Percentiles rank a stretch among this genome's conserved stretches.
Conservation (phyloP, 495 filamentous ascomycete genomes). For the Neurospora sp. region DNA sequence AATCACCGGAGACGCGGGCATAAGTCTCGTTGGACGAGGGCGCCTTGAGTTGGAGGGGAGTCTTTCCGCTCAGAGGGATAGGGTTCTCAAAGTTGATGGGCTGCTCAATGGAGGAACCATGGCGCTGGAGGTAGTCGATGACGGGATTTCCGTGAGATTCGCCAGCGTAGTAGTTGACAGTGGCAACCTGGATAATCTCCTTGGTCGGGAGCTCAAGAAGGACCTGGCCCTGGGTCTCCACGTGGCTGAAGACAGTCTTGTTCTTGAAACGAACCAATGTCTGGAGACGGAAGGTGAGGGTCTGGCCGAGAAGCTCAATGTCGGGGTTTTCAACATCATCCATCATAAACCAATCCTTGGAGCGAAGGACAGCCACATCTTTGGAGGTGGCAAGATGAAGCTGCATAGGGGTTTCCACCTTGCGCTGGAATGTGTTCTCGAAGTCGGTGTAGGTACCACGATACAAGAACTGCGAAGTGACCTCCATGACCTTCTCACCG, state of each 20-base stretch:
- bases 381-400: conserved; percentile 75
- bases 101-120: conserved; percentile 90
- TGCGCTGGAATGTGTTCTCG: conserved; percentile 97
- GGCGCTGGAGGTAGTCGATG: conserved; percentile 86
- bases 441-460: conserved; percentile 86
- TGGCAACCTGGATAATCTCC: conserved; percentile 91
- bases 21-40: conserved; percentile 98
- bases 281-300: conserved; percentile 90
- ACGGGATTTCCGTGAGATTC: conserved; percentile 91
- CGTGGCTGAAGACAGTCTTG: conserved; percentile 81
- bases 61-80: conserved; percentile 90
- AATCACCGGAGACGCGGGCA: conserved; percentile 93
- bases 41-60: conserved; percentile 72
- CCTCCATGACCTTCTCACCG: conserved; percentile 89
- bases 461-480: conserved; percentile 96
- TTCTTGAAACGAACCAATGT: conserved; percentile 91
- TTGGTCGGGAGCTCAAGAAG: conserved; percentile 93
- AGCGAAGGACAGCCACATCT: conserved; percentile 86
- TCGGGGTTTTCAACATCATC: conserved; percentile 53
- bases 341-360: conserved; percentile 94
- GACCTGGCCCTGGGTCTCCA: conserved; percentile 88
- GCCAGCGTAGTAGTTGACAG: conserved; percentile 86
- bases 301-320: conserved; percentile 79
- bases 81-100: conserved; percentile 95
- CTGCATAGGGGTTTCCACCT: conserved; percentile 91